Percentiles rank a stretch among this genome's conserved stretches.
Evolutionary conservation across 768 basidiomycete species (phyloP).

Genomic region (Suillus discolor): DNA sequence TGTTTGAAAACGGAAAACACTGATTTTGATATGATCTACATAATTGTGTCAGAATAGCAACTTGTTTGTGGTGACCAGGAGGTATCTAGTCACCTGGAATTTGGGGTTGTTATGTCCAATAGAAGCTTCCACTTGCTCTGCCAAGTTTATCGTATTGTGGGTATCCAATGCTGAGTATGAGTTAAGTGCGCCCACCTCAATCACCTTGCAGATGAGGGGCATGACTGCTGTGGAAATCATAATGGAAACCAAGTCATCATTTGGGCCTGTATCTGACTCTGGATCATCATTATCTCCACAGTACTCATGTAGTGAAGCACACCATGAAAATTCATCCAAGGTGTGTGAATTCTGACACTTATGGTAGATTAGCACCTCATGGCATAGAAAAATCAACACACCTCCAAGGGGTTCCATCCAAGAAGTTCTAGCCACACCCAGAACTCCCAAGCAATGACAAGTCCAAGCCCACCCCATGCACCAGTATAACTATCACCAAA

Average conservation of each 20-base stretch:
- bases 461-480: slow-evolving; percentile 88
- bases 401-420: slow-evolving; percentile 88
- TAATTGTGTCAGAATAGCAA: slow-evolving; percentile 16
- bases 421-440: slow-evolving; percentile 87
- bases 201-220: slow-evolving; percentile 68
- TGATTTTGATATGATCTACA: slow-evolving; percentile 60
- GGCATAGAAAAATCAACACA: slow-evolving; percentile 33
- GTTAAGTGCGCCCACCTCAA: slow-evolving; percentile 81
- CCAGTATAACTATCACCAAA: slow-evolving; percentile 82
- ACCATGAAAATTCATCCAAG: slow-evolving; percentile 87
- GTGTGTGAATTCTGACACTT: slow-evolving; percentile 48
- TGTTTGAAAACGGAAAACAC: slow-evolving; percentile 53
- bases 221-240: slow-evolving; percentile 83
- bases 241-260: slow-evolving; percentile 84
- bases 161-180: slow-evolving; percentile 73
- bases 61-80: background rate
- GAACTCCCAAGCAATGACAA: slow-evolving; percentile 92
- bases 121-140: slow-evolving; percentile 80
- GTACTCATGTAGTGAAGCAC: slow-evolving; percentile 75
- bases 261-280: slow-evolving; percentile 69
- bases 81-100: slow-evolving; percentile 51
- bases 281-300: slow-evolving; percentile 53
- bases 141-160: slow-evolving; percentile 66
- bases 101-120: slow-evolving; percentile 65
- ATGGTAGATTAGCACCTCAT: slow-evolving; percentile 11